Conservation (phyloP, 2,329 filamentous ascomycete genomes). For the Akanthomyces lecanii region DNA sequence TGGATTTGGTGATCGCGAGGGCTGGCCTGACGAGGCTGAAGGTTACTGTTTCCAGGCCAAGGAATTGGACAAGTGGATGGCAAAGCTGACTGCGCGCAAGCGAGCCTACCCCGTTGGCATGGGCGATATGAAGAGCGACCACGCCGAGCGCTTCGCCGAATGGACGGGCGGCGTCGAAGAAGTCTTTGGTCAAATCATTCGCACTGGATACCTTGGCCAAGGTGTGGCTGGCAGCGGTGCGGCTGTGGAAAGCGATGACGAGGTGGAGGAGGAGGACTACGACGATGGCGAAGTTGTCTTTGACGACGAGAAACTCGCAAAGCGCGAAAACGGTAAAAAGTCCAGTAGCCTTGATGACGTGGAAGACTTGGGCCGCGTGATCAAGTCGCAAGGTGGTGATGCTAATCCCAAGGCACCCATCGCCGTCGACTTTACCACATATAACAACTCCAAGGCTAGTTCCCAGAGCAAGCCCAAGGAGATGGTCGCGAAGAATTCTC, state of each 20-base stretch:
- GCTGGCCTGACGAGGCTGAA: slow-evolving; percentile 85
- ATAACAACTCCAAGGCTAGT: slow-evolving; percentile 46
- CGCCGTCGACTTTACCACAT: slow-evolving; percentile 83
- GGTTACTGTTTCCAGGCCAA: slow-evolving; percentile 92
- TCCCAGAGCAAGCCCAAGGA: slow-evolving; percentile 61
- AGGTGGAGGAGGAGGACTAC: slow-evolving; percentile 57
- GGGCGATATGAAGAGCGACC: slow-evolving; percentile 78
- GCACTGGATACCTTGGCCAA: slow-evolving; percentile 56
- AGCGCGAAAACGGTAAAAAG: slow-evolving; percentile 37
- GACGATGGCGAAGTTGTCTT: slow-evolving; percentile 49
- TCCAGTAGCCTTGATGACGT: slow-evolving; percentile 63
- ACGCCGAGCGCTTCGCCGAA: slow-evolving; percentile 62
- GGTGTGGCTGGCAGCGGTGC: slow-evolving; percentile 77
- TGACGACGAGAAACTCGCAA: slow-evolving; percentile 40
- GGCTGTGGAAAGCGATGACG: slow-evolving; percentile 78
- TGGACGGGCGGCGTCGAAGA: slow-evolving; percentile 75
- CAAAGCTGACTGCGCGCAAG: slow-evolving; percentile 83
- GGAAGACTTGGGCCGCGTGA: slow-evolving; percentile 72
- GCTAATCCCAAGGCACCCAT: slow-evolving; percentile 46
- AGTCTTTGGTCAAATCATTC: slow-evolving; percentile 60
- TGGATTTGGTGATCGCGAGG: slow-evolving; percentile 85
- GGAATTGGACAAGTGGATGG: slow-evolving; percentile 93
- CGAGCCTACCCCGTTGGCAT: slow-evolving; percentile 85
- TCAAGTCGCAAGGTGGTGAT: slow-evolving; percentile 44
- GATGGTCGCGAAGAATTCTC: slow-evolving; percentile 90